Evolutionary conservation across 129 eudicot genomes (phyloP), one percentile per base, ranked within the genome.

Genomic region (Heracleum sosnowskyi): DNA sequence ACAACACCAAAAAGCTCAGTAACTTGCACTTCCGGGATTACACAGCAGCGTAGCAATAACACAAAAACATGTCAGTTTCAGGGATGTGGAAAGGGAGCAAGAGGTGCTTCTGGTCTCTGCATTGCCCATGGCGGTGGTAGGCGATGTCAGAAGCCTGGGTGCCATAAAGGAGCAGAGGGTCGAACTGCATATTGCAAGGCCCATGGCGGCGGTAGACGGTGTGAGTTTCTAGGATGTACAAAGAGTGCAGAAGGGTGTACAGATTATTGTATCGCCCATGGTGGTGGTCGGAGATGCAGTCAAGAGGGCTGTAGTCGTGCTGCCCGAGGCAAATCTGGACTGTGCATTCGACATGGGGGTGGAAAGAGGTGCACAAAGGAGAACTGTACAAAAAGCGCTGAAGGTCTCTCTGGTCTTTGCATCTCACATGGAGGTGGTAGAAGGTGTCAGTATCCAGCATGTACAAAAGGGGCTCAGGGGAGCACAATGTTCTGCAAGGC

Each of bases 121-220:
- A 96, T 96, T 47, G 92, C 99, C 49, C 99, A 96, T 84, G 99
- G 99, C 11, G 99, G 99, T n/a, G 97, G 99, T 13, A 89, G 97
- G 76, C 89, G 99, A 80, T 96, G 99, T 68, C 99, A 96, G 74
- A 93, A 86, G 78, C 89, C 85, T n/a, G 91, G 92, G 69, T 96
- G 99, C 82, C 87, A 85, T 73, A 96, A 90, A 85, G 99, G 99
- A 82, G 99, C 99, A 11, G 97, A 96, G 79, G 99, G 99, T 13
- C 88, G 96, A 40, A 96, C 99, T 9, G 97, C 97, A 12, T 92
- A 84, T 84, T 96, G 99, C 84, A 96, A 96, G 87, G 97, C 99
- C 37, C 99, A 92, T 66, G 99, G 97, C 0, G 99, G 99, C 22
- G 98, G 98, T 55, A 88, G 96, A 36, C 86, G 98, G 70, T 96